A percentile compares a stretch with the other conserved stretches of the same genome.
Conservation (phyloP, 2,329 filamentous ascomycete species). For the Pleurostoma richardsiae region DNA sequence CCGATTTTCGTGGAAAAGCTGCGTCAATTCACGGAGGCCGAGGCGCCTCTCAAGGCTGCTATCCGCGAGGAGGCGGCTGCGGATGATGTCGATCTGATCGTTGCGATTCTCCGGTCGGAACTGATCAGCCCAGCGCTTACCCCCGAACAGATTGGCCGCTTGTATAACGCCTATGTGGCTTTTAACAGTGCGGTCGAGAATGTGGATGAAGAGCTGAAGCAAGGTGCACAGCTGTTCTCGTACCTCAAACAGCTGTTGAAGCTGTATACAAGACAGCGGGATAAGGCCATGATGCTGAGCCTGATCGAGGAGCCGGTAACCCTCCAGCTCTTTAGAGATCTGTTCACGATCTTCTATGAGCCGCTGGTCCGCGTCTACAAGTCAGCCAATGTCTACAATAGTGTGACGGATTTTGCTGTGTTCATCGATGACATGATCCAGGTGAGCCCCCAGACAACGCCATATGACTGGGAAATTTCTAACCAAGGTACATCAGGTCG, state of each 20-base stretch:
- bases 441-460: slow-evolving; percentile 35
- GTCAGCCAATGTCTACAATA: slow-evolving; percentile 95
- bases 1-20: slow-evolving; percentile 75
- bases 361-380: slow-evolving; percentile 96
- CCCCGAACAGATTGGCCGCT: slow-evolving; percentile 70
- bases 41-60: slow-evolving; percentile 67
- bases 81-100: slow-evolving; percentile 79
- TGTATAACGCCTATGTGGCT: slow-evolving; percentile 93
- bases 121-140: slow-evolving; percentile 66
- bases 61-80: slow-evolving; percentile 68
- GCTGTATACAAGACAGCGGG: slow-evolving; percentile 81
- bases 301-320: slow-evolving; percentile 98
- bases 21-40: slow-evolving; percentile 69
- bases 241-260: slow-evolving; percentile 94
- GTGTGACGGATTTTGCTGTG: slow-evolving; percentile 89
- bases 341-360: slow-evolving; percentile 99
- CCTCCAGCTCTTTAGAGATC: slow-evolving; percentile 87
- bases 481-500: slow-evolving; percentile 36
- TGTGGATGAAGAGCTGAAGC: slow-evolving; percentile 78
- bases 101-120: slow-evolving; percentile 78
- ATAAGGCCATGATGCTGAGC: slow-evolving; percentile 95
- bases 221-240: slow-evolving; percentile 88
- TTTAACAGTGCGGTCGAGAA: slow-evolving; percentile 95
- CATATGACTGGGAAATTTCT: background rate
- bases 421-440: slow-evolving; percentile 92